Evolutionary conservation across 208 protist species (phyloP), one percentile per base, ranked within the genome.

Genomic region (Naegleria gruberi): DNA sequence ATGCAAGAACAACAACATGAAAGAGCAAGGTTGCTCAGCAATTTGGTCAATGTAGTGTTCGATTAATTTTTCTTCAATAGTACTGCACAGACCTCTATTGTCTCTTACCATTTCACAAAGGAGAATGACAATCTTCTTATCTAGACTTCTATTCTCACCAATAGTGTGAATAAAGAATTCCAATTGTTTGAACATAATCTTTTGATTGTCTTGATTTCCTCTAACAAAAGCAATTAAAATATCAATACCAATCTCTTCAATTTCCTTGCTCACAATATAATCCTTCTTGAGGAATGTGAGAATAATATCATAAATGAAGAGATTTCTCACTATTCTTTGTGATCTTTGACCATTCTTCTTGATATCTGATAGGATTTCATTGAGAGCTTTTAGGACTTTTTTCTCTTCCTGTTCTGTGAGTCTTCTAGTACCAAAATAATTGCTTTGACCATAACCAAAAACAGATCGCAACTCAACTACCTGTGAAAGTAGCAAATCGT

Each of bases 291-390:
- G 23, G 40, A 85, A 43, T 43, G 37, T 34, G 8, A 85, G 7
- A 23, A 45, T n/a, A 46, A 85, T n/a, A 2, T 85, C 82, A 46
- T 85, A 19, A 30, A 34, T 19, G 23, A 4, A 8, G 4, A 85
- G 34, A 85, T 85, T 85, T 46, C 82, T 45, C 17, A 85, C 15
- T 46, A 85, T 85, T 46, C 82, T 43, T 45, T 85, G 82, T 34
- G 42, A 46, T 46, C 42, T 40, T 34, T 85, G 42, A 19, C 40
- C 42, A 85, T 46, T 85, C 10, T 85, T 37, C 26, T 46, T n/a
- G 34, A 43, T 10, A 45, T 85, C 82, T 6, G 4, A 12, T 77
- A n/a, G 10, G 0, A 77, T 77, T 37, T 77, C 65, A 37, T 37
- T n/a, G 3, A 77, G 30, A 77, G 30, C 10, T 77, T 77, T 77